phyloP scores from a whole-genome alignment of 2,329 filamentous ascomycete species.

The Fusarium denticulatum region DNA sequence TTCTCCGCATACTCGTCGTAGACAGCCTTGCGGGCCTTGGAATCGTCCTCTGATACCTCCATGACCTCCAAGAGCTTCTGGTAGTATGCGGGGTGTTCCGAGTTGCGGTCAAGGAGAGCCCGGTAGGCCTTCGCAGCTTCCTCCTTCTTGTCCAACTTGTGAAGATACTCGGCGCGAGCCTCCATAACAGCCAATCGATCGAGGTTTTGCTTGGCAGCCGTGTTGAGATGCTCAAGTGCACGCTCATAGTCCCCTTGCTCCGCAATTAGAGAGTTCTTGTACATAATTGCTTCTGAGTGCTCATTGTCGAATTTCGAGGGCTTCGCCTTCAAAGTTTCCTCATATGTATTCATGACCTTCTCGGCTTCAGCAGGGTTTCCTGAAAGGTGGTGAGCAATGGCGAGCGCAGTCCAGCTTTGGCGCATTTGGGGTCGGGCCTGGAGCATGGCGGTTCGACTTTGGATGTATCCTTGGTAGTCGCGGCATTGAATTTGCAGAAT shows the following conservation, averaged over 20 bases:
- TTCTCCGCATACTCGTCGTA: conserved; percentile 82
- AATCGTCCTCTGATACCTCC: conserved; percentile 67
- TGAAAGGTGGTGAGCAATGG: conserved; percentile 90
- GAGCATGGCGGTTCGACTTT: conserved; percentile 88
- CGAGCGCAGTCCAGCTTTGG: conserved; percentile 97
- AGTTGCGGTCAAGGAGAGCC: conserved; percentile 83
- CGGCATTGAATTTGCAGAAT: conserved; percentile 96
- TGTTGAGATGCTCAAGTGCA: conserved; percentile 87
- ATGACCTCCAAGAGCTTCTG: conserved; percentile 77
- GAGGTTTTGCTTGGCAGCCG: conserved; percentile 78
- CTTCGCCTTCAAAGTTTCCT: conserved; percentile 87
- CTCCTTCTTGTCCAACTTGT: conserved; percentile 77
- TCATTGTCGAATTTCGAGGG: conserved; percentile 85
- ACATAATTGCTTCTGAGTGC: conserved; percentile 91
- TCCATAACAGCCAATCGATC: conserved; percentile 90
- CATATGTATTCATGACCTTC: conserved; percentile 89
- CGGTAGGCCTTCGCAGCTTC: conserved; percentile 87
- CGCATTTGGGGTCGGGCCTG: conserved; percentile 82
- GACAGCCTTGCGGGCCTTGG: conserved; percentile 74
- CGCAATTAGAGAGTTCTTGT: conserved; percentile 94
- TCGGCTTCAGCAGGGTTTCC: conserved; percentile 88
- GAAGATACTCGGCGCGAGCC: conserved; percentile 83
- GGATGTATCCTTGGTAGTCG: conserved; percentile 92
- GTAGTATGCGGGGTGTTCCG: conserved; percentile 89
- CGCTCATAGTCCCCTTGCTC: conserved; percentile 85